Evolutionary conservation across 2,329 filamentous ascomycete species (phyloP).

Genomic region (Aspergillus proliferans): DNA sequence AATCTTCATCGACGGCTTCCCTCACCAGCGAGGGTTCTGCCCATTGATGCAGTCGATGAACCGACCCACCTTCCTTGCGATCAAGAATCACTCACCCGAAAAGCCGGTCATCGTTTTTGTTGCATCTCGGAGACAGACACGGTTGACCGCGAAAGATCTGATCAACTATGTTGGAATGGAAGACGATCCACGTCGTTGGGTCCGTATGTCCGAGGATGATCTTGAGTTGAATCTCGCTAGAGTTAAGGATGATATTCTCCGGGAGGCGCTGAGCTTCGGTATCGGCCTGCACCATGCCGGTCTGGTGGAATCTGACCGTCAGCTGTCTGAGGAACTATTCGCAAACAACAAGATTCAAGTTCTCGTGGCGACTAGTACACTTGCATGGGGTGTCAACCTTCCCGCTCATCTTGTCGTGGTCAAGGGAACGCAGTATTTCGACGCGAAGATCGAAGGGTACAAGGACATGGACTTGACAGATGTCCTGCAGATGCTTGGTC

Average conservation of each 20-base stretch:
- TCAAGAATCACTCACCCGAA: constrained; percentile 91
- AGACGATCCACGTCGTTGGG: constrained; percentile 87
- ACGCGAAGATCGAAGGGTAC: constrained; percentile 95
- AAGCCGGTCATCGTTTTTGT: constrained; percentile 99
- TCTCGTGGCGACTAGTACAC: constrained; percentile 86
- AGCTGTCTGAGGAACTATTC: constrained; percentile 88
- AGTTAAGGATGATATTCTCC: constrained; percentile 87
- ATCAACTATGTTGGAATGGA: constrained; percentile 99
- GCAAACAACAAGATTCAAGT: constrained; percentile 98
- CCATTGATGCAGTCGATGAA: constrained; percentile 99
- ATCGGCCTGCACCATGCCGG: constrained; percentile 97
- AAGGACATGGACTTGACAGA: constrained; percentile 99
- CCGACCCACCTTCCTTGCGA: constrained; percentile 87
- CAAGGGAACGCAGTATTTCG: constrained; percentile 96
- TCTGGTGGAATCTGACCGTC: constrained; percentile 88
- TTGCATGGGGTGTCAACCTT: constrained; percentile 97
- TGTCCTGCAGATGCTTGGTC: constrained; percentile 94
- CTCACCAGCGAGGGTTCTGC: constrained; percentile 90
- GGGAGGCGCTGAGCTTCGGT: constrained; percentile 92
- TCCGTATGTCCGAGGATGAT: constrained; percentile 92
- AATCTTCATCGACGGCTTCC: constrained; percentile 96
- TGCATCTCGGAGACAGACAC: constrained; percentile 87
- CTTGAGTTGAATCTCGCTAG: constrained; percentile 77
- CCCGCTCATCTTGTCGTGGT: constrained; percentile 95
- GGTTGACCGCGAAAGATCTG: constrained; percentile 88